These are phyloP conservation scores for Cladophialophora psammophila DNA, from an alignment of 2,329 filamentous ascomycete genomes.

Conservation along the genomic window DNA sequence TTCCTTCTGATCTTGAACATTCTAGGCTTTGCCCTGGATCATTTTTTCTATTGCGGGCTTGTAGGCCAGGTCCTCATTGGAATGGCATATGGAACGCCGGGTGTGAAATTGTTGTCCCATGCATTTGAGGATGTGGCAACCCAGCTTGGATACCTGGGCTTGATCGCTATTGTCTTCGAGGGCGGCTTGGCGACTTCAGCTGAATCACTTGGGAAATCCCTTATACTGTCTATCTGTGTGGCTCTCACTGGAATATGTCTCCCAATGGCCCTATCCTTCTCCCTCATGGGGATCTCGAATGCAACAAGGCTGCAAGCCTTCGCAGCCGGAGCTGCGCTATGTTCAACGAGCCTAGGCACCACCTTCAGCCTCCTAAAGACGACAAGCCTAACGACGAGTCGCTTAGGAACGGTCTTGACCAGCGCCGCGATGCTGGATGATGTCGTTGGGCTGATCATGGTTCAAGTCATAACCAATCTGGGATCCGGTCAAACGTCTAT, in stretches of 20 bases:
- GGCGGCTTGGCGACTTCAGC: constrained; percentile 67
- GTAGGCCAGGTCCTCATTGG: constrained; percentile 76
- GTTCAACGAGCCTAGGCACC: constrained; percentile 77
- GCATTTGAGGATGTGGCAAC: constrained; percentile 64
- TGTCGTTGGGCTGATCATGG: constrained; percentile 74
- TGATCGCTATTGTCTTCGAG: constrained; percentile 77
- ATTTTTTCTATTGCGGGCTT: constrained; percentile 71
- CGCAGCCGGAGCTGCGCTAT: constrained; percentile 74
- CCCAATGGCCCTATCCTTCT: constrained; percentile 72
- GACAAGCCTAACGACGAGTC: constrained; percentile 61
- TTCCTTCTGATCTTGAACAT: constrained; percentile 70
- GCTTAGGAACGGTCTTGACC: constrained; percentile 69
- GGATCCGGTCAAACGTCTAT: constrained; percentile 51
- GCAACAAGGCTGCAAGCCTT: constrained; percentile 70
- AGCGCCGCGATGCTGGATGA: constrained; percentile 84
- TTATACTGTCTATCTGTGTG: constrained; percentile 66
- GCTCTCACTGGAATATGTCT: constrained; percentile 70
- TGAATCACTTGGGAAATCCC: constrained; percentile 64
- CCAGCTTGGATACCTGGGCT: constrained; percentile 73
- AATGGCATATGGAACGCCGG: constrained; percentile 73
- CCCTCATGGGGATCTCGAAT: constrained; percentile 59
- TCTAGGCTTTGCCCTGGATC: constrained; percentile 65
- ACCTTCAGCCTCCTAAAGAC: constrained; percentile 71
- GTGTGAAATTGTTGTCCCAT: constrained; percentile 64
- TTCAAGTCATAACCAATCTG: constrained; percentile 75